These are phyloP conservation scores for Solanum hybrid DNA, from an alignment of 305 asterid genomes.

Conservation along the genomic window DNA sequence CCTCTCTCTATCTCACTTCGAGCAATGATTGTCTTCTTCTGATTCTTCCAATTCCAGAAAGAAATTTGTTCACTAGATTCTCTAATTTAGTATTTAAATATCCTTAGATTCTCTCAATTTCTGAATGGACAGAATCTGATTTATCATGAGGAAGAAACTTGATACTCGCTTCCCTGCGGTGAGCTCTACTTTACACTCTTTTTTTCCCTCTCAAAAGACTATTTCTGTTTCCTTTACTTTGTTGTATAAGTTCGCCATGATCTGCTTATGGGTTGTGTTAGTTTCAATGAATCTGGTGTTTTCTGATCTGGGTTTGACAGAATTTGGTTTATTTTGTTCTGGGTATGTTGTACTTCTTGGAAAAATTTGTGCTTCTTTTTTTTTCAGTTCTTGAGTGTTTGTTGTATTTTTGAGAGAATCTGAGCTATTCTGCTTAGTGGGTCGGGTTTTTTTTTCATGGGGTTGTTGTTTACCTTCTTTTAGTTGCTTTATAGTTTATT, in stretches of 20 bases:
- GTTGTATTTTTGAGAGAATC: background rate
- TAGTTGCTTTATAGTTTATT: background rate
- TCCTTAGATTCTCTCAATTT: background rate
- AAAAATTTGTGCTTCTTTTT: background rate
- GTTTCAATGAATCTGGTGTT: background rate
- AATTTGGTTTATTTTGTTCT: background rate
- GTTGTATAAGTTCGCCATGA: background rate
- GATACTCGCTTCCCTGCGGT: conserved; percentile 91
- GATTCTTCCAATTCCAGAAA: background rate
- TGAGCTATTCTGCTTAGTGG: background rate
- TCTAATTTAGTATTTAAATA: background rate
- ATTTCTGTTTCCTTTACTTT: background rate
- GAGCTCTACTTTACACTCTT: conserved; percentile 16
- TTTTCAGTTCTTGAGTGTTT: background rate
- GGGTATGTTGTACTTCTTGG: background rate
- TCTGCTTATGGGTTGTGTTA: background rate
- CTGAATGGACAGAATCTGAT: conserved; percentile 14
- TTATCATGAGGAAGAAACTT: conserved; percentile 71
- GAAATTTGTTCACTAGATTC: background rate
- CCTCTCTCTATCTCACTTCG: background rate
- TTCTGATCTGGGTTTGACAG: background rate
- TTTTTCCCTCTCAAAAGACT: background rate
- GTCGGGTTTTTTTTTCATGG: background rate
- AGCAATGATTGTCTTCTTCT: background rate
- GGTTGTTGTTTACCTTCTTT: background rate